Conservation (phyloP, 306 rosid species). For the Quillaja saponaria region DNA sequence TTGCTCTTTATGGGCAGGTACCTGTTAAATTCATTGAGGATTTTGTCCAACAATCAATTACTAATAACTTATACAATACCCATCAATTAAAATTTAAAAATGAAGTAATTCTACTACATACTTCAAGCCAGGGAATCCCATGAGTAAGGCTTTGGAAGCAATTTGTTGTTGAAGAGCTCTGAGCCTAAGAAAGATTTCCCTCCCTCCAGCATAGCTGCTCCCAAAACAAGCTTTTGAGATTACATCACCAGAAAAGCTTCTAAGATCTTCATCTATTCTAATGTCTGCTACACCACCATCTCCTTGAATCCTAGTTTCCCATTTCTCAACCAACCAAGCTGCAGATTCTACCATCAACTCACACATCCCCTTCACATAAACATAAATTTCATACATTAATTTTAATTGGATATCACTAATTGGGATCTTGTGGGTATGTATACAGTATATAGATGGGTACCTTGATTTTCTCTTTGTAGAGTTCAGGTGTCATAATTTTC, state of each 20-base stretch:
- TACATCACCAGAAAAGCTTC: background rate
- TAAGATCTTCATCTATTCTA: background rate
- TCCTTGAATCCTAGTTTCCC: background rate
- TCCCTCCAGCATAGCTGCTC: background rate
- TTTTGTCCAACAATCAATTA: background rate
- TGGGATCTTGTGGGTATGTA: too few relatives aligned
- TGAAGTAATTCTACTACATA: background rate
- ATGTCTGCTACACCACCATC: background rate
- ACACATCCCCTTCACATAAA: background rate
- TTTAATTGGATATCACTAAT: too few relatives aligned
- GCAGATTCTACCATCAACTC: background rate
- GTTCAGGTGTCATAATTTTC: background rate
- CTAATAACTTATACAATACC: too few relatives aligned
- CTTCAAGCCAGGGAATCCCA: background rate
- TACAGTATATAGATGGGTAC: too few relatives aligned
- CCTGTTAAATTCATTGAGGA: background rate
- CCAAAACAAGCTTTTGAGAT: background rate
- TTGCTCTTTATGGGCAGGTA: background rate
- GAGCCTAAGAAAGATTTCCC: background rate
- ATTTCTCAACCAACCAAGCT: background rate
- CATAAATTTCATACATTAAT: too few relatives aligned
- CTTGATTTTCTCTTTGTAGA: background rate
- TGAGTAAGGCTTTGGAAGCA: background rate
- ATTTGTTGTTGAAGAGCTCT: background rate
- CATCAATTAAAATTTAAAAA: background rate